Evolutionary conservation across 2,329 filamentous ascomycete species (phyloP), one percentile per base, ranked within the genome.

Genomic region (Ceratocystis albifundus): DNA sequence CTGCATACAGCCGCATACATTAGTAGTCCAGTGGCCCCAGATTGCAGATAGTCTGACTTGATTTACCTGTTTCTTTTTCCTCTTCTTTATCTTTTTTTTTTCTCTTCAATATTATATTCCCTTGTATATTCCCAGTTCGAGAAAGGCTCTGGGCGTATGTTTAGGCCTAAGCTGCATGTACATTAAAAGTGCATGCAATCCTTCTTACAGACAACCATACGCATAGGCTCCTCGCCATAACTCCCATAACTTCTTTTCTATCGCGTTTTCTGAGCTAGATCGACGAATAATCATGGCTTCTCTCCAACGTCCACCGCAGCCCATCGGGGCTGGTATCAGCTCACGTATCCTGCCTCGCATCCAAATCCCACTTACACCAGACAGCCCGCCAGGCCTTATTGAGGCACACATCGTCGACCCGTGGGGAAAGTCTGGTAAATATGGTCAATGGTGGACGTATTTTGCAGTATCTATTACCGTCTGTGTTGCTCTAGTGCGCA

Each of bases 391-490:
- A 0, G 84, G 84, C 15, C 76, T 87, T 41, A 76, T 86, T 55
- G 82, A 87, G 74, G 84, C 84, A 22, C 75, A 84, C 69, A 83
- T 80, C 0, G 77, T 86, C 67, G 92, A 96, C 74, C 90, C 92
- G 28, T 96, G 89, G 88, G 82, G 75, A 30, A 78, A 90, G 72
- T 86, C 91, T 25, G 89, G 88, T 57, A 95, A 96, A 77, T 96
- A 96, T 77, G 90, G 82, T 1, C 77, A 90, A 64, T 90, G 88
- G 67, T 96, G 90, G 85, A 90, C 93, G 15, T 96, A 95, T 75
- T 95, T 96, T 72, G 86, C 88, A 64, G 75, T 95, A 62, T 84
- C 86, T 63, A 75, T 96, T 68, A 80, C 92, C 69, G 81, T 82
- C 32, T 72, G 84, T 65, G 85, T 92, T 3, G 77, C 88, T 10